A percentile compares a stretch with the other conserved stretches of the same genome.
Conservation (phyloP, 352 stramenopile species). For the Globisporangium polare region DNA sequence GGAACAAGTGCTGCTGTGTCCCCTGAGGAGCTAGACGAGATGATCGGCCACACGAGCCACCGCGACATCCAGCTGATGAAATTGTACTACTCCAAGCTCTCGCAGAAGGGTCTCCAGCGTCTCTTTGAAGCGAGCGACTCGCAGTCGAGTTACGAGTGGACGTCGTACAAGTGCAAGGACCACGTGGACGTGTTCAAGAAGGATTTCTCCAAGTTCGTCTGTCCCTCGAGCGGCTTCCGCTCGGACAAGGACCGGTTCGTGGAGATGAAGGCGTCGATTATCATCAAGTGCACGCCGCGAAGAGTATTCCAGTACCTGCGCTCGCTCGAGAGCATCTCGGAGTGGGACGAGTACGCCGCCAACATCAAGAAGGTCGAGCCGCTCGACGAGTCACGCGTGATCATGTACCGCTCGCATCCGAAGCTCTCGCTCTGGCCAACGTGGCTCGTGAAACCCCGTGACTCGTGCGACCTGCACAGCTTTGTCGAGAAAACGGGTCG, state of each 20-base stretch:
- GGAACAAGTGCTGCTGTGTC: slow-evolving; percentile 19
- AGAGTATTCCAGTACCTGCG: slow-evolving; percentile 59
- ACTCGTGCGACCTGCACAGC: slow-evolving; percentile 77
- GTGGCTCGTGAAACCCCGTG: slow-evolving; percentile 74
- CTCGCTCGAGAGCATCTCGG: slow-evolving; percentile 36
- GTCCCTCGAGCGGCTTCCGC: slow-evolving; percentile 9
- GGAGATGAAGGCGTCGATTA: slow-evolving; percentile 71
- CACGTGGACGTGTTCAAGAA: slow-evolving; percentile 41
- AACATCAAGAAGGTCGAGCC: slow-evolving; percentile 56
- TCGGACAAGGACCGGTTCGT: slow-evolving; percentile 47
- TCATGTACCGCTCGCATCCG: slow-evolving; percentile 63
- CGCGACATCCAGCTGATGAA: slow-evolving; percentile 72
- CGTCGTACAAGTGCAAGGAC: slow-evolving; percentile 36
- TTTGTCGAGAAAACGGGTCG: slow-evolving; percentile 71
- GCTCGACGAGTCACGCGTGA: slow-evolving; percentile 53
- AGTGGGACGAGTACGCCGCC: slow-evolving; percentile 33
- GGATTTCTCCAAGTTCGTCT: slow-evolving; percentile 8
- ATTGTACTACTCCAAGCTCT: slow-evolving; percentile 67
- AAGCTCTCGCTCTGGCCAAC: slow-evolving; percentile 75
- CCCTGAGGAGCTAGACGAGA: slow-evolving; percentile 44
- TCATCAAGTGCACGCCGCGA: slow-evolving; percentile 36
- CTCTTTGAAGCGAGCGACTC: slow-evolving; percentile 41
- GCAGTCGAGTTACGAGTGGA: slow-evolving; percentile 36
- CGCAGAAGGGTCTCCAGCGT: slow-evolving; percentile 47
- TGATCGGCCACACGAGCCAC: slow-evolving; percentile 58